Base-by-base conservation (phyloP, 164 flowering plant genomes). In the Macadamia tetraphylla region DNA sequence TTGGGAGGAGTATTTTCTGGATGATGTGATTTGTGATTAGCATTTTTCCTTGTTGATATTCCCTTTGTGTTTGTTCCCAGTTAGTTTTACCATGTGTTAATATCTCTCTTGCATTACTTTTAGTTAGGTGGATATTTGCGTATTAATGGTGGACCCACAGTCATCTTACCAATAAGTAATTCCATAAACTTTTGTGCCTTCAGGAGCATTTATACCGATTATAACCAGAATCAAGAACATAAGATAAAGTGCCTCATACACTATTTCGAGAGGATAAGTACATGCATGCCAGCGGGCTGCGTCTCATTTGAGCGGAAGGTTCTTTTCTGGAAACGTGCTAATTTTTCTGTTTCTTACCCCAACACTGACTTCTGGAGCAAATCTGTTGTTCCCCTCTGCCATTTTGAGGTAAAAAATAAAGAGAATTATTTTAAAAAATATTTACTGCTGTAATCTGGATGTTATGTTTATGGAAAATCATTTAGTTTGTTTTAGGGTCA, bases 271-370 rank as follows among this genome's bases (percentile, higher is more conserved):
- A 84, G 90, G 80, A 84, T 94, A 81, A 78, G 77, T 71, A 76
- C 73, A 14, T 44, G 61, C 69, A 85, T 85, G 77, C 95, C 97
- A n/a, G 15, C 6, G 6, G 90, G 89, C 11, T 76, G 58, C 67
- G 88, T 94, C 65, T 92, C 97, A 46, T 94, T 88, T 84, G 92
- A 92, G 80, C 79, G 97, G 42, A 90, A 90, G 75, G 87, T 92
- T 74, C 95, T 94, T 76, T 84, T 85, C 17, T 58, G 83, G 69
- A 72, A 75, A n/a, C 66, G 61, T 49, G 61, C 62, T 64, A 66
- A 73, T 44, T 53, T 29, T 60, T 59, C 65, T 62, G 64, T 85
- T 65, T 67, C 82, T 56, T 86, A 81, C 71, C 92, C 95, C 6
- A 70, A 79, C 62, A 71, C 81, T 74, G 81, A 76, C 67, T 82